phyloP scores from a whole-genome alignment of 2,329 filamentous ascomycete species.

The Trichoderma sp. region DNA sequence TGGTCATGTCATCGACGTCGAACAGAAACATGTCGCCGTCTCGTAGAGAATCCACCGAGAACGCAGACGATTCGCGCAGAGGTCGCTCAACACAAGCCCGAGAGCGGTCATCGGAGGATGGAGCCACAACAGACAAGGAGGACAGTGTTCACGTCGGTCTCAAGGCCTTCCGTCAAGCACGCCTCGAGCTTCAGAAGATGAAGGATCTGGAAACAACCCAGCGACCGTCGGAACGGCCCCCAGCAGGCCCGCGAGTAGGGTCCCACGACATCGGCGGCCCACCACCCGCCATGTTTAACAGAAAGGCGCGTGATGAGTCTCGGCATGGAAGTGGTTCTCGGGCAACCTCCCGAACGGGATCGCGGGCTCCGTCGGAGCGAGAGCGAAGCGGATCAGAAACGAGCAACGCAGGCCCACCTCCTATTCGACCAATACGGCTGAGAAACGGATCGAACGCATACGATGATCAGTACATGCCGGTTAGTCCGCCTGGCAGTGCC shows the following conservation, averaged over 20 bases:
- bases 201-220: slow-evolving; percentile 51
- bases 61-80: neutral
- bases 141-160: slow-evolving; percentile 49
- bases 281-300: slow-evolving; percentile 45
- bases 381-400: slow-evolving; percentile 56
- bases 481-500: slow-evolving; percentile 15
- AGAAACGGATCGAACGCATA: slow-evolving; percentile 38
- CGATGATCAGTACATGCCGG: slow-evolving; percentile 32
- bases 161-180: slow-evolving; percentile 55
- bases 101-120: slow-evolving; percentile 26
- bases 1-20: slow-evolving; percentile 53
- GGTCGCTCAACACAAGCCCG: slow-evolving; percentile 19
- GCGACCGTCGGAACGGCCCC: slow-evolving; percentile 28
- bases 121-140: slow-evolving; percentile 34
- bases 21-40: slow-evolving; percentile 41
- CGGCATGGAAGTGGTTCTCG: slow-evolving; percentile 30
- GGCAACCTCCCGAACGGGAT: slow-evolving; percentile 31
- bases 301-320: slow-evolving; percentile 43
- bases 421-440: slow-evolving; percentile 36
- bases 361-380: slow-evolving; percentile 41
- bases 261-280: slow-evolving; percentile 44
- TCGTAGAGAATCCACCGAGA: slow-evolving; percentile 32
- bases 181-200: slow-evolving; percentile 53
- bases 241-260: slow-evolving; percentile 34
- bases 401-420: slow-evolving; percentile 44